phyloP scores from a whole-genome alignment of 2,329 filamentous ascomycete genomes.

The Aspergillus sp. region DNA sequence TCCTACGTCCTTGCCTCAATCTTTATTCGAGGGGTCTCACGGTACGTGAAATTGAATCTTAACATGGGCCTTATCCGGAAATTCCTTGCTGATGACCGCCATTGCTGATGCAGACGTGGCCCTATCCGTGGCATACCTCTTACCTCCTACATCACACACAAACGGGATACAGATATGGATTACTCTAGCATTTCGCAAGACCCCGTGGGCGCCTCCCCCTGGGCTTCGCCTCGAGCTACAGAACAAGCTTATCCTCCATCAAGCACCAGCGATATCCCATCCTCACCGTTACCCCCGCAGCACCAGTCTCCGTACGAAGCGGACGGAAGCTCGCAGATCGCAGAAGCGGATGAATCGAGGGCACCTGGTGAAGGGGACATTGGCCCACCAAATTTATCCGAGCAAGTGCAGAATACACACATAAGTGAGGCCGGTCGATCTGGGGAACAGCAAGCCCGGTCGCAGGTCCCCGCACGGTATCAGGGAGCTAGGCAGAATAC shows the following conservation, averaged over 20 bases:
- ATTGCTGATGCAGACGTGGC: conserved; percentile 22
- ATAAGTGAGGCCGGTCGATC: conserved; percentile 37
- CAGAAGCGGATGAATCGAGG: conserved; percentile 17
- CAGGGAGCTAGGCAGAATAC: conserved; percentile 41
- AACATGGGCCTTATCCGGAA: background rate
- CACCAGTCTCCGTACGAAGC: conserved; percentile 35
- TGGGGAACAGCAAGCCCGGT: conserved; percentile 45
- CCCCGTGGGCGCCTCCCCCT: conserved; percentile 61
- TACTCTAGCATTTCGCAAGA: conserved; percentile 62
- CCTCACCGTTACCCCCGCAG: conserved; percentile 42
- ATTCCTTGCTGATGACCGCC: conserved; percentile 12
- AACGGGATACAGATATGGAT: conserved; percentile 54
- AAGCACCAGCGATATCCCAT: conserved; percentile 38
- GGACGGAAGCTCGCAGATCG: conserved; percentile 20
- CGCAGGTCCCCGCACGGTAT: conserved; percentile 50
- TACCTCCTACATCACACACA: conserved; percentile 16
- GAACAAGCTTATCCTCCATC: conserved; percentile 39
- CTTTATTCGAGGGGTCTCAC: conserved; percentile 10
- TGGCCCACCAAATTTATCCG: conserved; percentile 48
- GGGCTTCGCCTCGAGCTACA: conserved; percentile 60
- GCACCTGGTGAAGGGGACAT: conserved; percentile 19
- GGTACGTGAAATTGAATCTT: conserved; percentile 17
- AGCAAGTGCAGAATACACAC: conserved; percentile 41
- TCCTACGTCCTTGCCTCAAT: background rate
- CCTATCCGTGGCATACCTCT: conserved; percentile 15